Evolutionary conservation across 345 rosid genomes (phyloP).

Genomic region (Mangifera indica): DNA sequence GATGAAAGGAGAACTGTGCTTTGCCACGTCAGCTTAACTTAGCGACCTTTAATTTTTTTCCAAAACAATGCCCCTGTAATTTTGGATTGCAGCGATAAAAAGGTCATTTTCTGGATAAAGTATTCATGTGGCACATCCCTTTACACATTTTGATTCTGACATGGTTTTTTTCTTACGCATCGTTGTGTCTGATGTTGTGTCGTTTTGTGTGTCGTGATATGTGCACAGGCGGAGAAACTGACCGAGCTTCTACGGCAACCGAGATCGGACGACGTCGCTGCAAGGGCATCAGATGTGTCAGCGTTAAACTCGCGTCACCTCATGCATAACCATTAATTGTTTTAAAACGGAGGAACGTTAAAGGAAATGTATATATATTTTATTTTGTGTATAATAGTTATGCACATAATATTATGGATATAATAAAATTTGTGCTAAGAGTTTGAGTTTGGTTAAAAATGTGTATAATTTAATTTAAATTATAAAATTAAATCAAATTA

Average conservation of each 20-base stretch:
- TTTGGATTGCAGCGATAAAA: neutral
- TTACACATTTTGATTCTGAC: too few relatives aligned
- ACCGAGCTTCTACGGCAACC: constrained; percentile 45
- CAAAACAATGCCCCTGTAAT: neutral
- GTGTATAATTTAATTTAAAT: too few relatives aligned
- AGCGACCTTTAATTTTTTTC: neutral
- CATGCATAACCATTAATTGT: neutral
- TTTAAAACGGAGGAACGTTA: too few relatives aligned
- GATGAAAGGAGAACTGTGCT: constrained; percentile 5
- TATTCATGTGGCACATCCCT: too few relatives aligned
- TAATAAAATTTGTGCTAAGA: constrained; percentile 13
- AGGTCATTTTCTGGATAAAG: neutral
- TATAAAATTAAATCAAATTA: too few relatives aligned
- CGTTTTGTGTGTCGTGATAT: constrained; percentile 20
- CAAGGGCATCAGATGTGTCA: constrained; percentile 45
- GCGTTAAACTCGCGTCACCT: constrained; percentile 14
- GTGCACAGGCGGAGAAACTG: constrained; percentile 73
- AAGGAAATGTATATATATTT: constrained; percentile 7
- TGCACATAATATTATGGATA: too few relatives aligned
- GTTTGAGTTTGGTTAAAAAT: constrained; percentile 10
- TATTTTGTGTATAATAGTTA: constrained; percentile 12
- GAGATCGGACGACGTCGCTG: constrained; percentile 45
- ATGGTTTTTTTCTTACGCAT: too few relatives aligned
- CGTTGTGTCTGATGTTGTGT: constrained; percentile 27
- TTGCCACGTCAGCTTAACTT: constrained; percentile 37